Base-by-base conservation (phyloP, 257 asterid genomes). In the Jasminum sambac region DNA sequence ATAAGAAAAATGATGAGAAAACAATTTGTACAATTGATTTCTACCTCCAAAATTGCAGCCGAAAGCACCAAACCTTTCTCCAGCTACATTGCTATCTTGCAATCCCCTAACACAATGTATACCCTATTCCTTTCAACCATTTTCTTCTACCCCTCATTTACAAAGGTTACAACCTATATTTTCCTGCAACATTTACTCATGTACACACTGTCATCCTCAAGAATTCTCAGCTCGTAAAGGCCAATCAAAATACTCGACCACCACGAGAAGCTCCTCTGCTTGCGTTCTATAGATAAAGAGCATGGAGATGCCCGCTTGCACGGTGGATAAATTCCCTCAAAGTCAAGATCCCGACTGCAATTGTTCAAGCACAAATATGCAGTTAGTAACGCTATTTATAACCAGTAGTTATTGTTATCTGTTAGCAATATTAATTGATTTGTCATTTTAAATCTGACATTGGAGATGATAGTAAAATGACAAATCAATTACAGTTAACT, bases 181-280 rank as follows among this genome's bases (percentile, higher is more conserved):
- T 30, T 83, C 84, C 83, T 81, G 81, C 86, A 81, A 69, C 85
- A 70, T 63, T 87, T 78, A 81, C 78, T 74, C 87, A 80, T 90
- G 79, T 87, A 90, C 91, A 85, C 34, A 34, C 65, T 73, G n/a
- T 65, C 16, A 57, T 70, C 76, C 78, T 84, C 82, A 52, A 43
- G 57, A 62, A 34, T 77, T 80, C 78, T 46, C 70, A 23, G 64
- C 68, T 11, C 48, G 62, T 25, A 26, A 43, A 71, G 68, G 73
- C 78, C 30, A 9, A 6, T 55, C 80, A 39, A 30, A 61, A 23
- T 50, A 58, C 64, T 71, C 59, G 41, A 68, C 23, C 52, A 7
- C 24, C 11, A 57, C 9, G 48, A 67, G 38, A 74, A 67, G 73
- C 52, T 60, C 55, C 52, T 34, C 68, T 17, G 8, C 17, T 58